These are phyloP conservation scores for Rosa multiflora DNA, from an alignment of 306 rosid species.

Conservation along the genomic window DNA sequence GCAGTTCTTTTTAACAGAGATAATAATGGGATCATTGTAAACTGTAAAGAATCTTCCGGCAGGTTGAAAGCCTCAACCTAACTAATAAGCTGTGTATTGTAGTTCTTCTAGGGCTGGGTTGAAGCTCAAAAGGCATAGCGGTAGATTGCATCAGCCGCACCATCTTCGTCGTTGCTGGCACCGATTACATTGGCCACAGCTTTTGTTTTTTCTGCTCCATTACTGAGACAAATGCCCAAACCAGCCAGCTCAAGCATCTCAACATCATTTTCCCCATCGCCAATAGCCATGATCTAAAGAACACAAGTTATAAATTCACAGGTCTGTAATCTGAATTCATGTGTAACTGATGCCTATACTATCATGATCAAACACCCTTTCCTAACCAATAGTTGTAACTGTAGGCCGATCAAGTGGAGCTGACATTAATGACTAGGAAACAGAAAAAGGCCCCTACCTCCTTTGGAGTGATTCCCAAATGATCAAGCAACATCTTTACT, in stretches of 20 bases:
- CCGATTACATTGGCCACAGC: conserved; percentile 80
- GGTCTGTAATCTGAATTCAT: too few species aligned
- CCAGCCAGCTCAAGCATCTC: conserved; percentile 97
- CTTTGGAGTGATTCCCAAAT: conserved; percentile 65
- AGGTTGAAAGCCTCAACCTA: background rate
- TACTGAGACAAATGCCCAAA: conserved; percentile 76
- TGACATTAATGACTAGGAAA: background rate
- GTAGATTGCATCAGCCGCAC: conserved; percentile 90
- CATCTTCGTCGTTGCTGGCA: conserved; percentile 83
- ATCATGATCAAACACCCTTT: background rate
- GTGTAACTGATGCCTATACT: too few species aligned
- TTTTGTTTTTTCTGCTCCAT: conserved; percentile 82
- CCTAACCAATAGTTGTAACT: background rate
- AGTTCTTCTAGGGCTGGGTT: background rate
- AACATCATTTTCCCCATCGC: conserved; percentile 92
- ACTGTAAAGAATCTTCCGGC: background rate
- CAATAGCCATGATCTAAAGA: conserved; percentile 88
- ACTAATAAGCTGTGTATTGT: background rate
- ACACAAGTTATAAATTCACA: background rate
- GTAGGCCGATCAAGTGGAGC: background rate
- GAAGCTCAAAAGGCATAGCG: conserved; percentile 72
- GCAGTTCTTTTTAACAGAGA: background rate
- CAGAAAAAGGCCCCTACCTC: conserved; percentile 50
- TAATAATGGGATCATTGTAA: background rate
- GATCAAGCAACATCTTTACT: conserved; percentile 76